Evolutionary conservation across 345 rosid genomes (phyloP), one percentile per base, ranked within the genome.

Genomic region (Eucalyptus melliodora): DNA sequence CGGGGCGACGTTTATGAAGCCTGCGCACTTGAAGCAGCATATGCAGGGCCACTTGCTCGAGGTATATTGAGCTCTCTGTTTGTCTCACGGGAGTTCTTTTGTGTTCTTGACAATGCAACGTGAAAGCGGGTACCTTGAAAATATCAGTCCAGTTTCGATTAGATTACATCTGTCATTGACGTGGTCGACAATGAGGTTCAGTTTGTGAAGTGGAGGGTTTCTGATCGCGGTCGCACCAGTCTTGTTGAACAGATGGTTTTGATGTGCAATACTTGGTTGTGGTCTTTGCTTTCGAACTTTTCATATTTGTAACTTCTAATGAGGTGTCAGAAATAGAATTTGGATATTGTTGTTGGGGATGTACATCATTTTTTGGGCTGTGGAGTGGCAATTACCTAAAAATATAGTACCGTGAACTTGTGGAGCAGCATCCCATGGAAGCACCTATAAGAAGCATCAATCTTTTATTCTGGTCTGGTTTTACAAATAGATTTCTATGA

Each of bases 11-110:
- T 97, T 97, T 89, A 97, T 87, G 88, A 97, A 97, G 90, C 97
- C 96, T 40, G 97, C 99, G 77, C 92, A 97, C 88, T 93, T 97
- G 91, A 95, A 92, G 90, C 98, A 97, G 67, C 99, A 97, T 89
- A 92, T 94, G 96, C 97, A 91, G 88, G 94, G 98, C 86, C 99
- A 97, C 90, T 97, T 95, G 0, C 90, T 95, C 37, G 98, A 94
- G 99, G 98, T 97, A 93, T 55, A 65, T n/a, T n/a, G 77, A n/a
- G 77, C 40, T 65, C 77, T 65, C 37, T n/a, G 77, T n/a, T 65
- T n/a, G 34, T 62, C 17, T 12, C 1, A 0, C 31, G 0, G 14
- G 67, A 60, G 67, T 60, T 60, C 7, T 11, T 60, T 60, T 60
- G 16, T 60, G 67, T 60, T 30, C 69, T 62, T 62, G 77, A 65